phyloP scores from a whole-genome alignment of 1,139 yeast species.

The Candida glucosophila region DNA sequence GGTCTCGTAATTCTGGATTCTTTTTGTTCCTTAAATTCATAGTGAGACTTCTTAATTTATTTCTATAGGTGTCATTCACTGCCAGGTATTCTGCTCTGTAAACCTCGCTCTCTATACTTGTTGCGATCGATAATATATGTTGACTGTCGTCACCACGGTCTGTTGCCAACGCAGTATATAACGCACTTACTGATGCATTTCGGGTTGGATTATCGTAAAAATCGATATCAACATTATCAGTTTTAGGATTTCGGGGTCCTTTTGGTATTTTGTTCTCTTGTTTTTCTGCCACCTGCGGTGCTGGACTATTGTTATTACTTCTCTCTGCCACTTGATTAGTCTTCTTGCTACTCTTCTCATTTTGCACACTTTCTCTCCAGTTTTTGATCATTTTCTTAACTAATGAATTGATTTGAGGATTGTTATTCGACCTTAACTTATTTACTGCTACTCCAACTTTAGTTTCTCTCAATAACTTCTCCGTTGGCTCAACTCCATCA shows the following conservation, averaged over 20 bases:
- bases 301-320: conserved; percentile 5
- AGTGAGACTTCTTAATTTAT: conserved; percentile 73
- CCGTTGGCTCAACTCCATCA: conserved; percentile 75
- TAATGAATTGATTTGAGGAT: conserved; percentile 54
- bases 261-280: conserved; percentile 16
- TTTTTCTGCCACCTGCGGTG: conserved; percentile 11
- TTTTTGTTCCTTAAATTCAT: conserved; percentile 83
- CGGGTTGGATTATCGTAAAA: conserved; percentile 70
- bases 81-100: conserved; percentile 49
- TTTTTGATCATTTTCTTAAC: conserved; percentile 76
- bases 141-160: conserved; percentile 52
- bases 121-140: conserved; percentile 55
- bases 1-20: conserved; percentile 73
- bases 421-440: conserved; percentile 65
- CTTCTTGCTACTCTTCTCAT: conserved; percentile 50
- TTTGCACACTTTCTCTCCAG: conserved; percentile 88
- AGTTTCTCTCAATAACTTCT: conserved; percentile 79
- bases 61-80: conserved; percentile 56
- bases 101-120: conserved; percentile 67
- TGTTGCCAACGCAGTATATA: conserved; percentile 82
- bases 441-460: conserved; percentile 97
- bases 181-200: conserved; percentile 74
- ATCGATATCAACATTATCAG: conserved; percentile 69
- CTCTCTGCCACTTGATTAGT: conserved; percentile 7
- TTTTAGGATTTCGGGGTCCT: conserved; percentile 65